These are phyloP conservation scores for Populus euphratica DNA, from an alignment of 345 rosid genomes.

Conservation along the genomic window DNA sequence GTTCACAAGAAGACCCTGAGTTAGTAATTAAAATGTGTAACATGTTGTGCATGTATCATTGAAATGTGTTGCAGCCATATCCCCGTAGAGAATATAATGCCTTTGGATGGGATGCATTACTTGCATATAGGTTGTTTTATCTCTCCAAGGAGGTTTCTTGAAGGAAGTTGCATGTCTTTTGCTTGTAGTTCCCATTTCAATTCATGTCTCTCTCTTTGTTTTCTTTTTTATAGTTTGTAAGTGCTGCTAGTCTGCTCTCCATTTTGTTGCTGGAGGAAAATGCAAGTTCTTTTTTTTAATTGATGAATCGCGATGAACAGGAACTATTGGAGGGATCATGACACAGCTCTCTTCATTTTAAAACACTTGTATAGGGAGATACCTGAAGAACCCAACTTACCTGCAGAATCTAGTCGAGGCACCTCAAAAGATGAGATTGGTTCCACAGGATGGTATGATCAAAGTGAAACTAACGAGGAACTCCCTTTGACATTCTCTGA, in stretches of 20 bases:
- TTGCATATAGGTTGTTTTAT: not conserved
- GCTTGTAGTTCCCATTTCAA: not conserved
- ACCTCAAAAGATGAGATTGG: slow-evolving; percentile 32
- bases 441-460: slow-evolving; percentile 44
- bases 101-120: not conserved
- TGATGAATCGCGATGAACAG: slow-evolving; percentile 38
- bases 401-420: slow-evolving; percentile 23
- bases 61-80: not conserved
- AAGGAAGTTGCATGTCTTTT: not conserved
- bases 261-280: not conserved
- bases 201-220: not conserved
- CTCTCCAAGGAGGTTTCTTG: not conserved
- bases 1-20: not conserved
- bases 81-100: not conserved
- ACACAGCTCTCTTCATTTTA: slow-evolving; percentile 88
- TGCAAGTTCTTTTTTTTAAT: slow-evolving; percentile 3
- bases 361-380: slow-evolving; percentile 75
- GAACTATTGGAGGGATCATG: slow-evolving; percentile 95
- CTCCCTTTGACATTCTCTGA: slow-evolving; percentile 77
- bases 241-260: not conserved
- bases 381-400: slow-evolving; percentile 50
- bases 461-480: slow-evolving; percentile 58
- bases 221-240: not conserved
- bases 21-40: not conserved
- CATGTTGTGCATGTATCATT: not conserved